Base-by-base conservation (phyloP, 1,139 yeast genomes). In the Ogataea hybrid region DNA sequence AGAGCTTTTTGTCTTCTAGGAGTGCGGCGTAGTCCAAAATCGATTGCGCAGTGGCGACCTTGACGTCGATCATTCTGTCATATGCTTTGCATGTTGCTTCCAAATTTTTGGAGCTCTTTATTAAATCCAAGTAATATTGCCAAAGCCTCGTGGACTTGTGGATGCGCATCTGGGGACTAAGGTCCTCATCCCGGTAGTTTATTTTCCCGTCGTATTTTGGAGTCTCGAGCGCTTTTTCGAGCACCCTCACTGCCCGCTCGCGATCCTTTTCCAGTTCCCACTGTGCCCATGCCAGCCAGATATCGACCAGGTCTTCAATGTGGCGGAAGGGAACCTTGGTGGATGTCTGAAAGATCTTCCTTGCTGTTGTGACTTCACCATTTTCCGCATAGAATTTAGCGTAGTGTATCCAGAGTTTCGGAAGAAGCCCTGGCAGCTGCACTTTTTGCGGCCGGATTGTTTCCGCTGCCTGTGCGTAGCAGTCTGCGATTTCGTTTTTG, bases 271-370 rank as follows among this genome's bases (percentile, higher is more conserved):
- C 63, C 25, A 84, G 54, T 41, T 78, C 80, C 62, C 80, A 63
- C 48, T 84, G 87, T 17, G 84, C 70, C 96, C 97, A 89, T 31
- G 71, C 73, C 23, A 77, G 67, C 72, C 89, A 87, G 3, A 88
- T 61, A 3, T 73, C 73, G 2, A 83, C 86, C 30, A 88, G 63
- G 47, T 88, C 96, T 25, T 77, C 77, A 1, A 79, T 68, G 15
- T 71, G 65, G 23, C 69, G 73, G 61, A 73, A 88, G 10, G 89
- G 90, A 0, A 92, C 92, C 41, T 80, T 78, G 1, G 79, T 68
- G 0, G 94, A 84, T 46, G 81, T 82, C 30, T 79, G 76, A 44
- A 73, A 76, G 11, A 89, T 75, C 11, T 75, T 67, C 48, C 84
- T 66, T 0, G 94, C 88, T 0, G 88, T 77, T 27, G 70, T 73